Evolutionary conservation across 257 asterid species (phyloP), one percentile per base, ranked within the genome.

Genomic region (Solanum dulcamara): DNA sequence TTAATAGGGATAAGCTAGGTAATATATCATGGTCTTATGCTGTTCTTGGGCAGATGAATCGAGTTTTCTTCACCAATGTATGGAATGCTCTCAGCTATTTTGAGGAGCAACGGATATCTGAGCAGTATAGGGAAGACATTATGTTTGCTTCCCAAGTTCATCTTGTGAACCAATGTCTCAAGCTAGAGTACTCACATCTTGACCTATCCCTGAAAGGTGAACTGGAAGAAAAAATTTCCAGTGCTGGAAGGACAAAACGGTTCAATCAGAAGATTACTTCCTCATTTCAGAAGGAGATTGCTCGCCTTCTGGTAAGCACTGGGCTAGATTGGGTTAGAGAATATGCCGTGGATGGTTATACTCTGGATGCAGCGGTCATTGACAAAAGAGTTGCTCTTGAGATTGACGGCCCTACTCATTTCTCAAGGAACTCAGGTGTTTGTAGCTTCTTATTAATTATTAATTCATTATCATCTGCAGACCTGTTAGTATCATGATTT

Each of bases 371-470:
- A 42, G 98, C 88, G 17, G 85, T 94, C 87, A 89, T 94, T 85
- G 97, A 95, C 85, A 89, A 64, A 84, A 94, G 91, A 89, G 90
- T 96, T 87, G 98, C 93, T 83, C 93, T 97, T 84, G 99, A 95
- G 91, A 94, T 97, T 20, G 99, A 97, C 44, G 99, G 99, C 26
- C 98, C 98, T 15, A 93, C 97, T 86, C 99, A 96, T 92, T 96
- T 96, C 89, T 95, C 98, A 67, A 93, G 99, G 92, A 95, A 96
- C 89, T 87, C 92, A 42, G 96, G 99, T 96, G 90, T 30, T 91
- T 83, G 59, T 55, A 68, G 68, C 67, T 50, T 32, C 32, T 42
- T 42, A 33, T 75, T 64, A 77, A 59, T 42, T 42, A 33, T 75
- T 64, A 77, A 59, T 28, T 64, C 72, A 22, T 85, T 35, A 75